Evolutionary conservation across 1,139 yeast genomes (phyloP), one percentile per base, ranked within the genome.

Genomic region (Pichia sp.): DNA sequence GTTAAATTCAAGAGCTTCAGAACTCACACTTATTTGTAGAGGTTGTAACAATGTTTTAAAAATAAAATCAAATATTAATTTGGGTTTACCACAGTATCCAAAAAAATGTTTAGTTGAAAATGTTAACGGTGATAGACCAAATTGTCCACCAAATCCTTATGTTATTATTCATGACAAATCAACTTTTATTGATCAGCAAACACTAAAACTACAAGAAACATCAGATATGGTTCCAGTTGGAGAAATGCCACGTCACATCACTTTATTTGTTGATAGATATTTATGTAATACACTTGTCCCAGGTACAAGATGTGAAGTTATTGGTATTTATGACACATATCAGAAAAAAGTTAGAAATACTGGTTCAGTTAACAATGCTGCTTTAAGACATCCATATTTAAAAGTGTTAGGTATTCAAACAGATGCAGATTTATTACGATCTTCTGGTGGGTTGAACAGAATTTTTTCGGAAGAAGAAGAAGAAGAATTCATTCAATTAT

Each of bases 211-310:
- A 51, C 99, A 93, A 68, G 99, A 93, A 67, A 79, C 95, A 18
- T 98, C 99, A 16, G 99, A 93, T 67, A 87, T 88, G 85, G 98
- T 93, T 1, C 99, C 99, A 2, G 96, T 93, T 25, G 99, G 99
- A 58, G 99, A 93, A 72, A 86, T 93, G 91, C 99, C 99, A 16
- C 81, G 99, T 61, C 96, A 93, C 64, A 86, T 95, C 49, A 69
- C 89, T 56, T 75, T 95, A 60, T 88, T 95, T 48, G 88, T 91
- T 25, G 99, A 95, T 67, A 79, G 99, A 59, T 87, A 88, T 60
- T 74, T 93, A 67, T 86, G 97, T 29, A 93, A 93, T 71, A 83
- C 80, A 58, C 93, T 93, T 33, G 87, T 91, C 36, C 99, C 99
- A 0, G 99, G 99, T 46, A 88, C 95, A 0, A 77, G 98, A 60